phyloP scores from a whole-genome alignment of 2,329 filamentous ascomycete species.

The Chrysosporium queenslandicum region DNA sequence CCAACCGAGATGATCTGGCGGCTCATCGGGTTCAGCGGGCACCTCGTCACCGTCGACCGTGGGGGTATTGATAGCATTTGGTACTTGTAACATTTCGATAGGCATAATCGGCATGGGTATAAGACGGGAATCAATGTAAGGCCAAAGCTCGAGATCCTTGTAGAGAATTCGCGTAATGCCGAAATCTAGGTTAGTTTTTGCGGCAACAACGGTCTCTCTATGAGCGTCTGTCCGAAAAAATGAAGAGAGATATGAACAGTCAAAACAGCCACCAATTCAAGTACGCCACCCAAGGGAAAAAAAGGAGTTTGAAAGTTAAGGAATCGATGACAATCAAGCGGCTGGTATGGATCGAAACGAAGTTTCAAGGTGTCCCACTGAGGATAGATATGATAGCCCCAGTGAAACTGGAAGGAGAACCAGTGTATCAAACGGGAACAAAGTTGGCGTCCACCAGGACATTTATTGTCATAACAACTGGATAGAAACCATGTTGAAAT shows the following conservation, averaged over 20 bases:
- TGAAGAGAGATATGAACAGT: not conserved
- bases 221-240: not conserved
- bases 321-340: not conserved
- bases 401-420: not conserved
- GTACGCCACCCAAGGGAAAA: constrained; percentile 5
- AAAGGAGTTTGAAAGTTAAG: not conserved
- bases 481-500: constrained; percentile 27
- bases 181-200: not conserved
- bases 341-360: not conserved
- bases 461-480: constrained; percentile 35
- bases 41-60: constrained; percentile 51
- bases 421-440: constrained; percentile 17
- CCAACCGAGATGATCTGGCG: constrained; percentile 52
- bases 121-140: not conserved
- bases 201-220: not conserved
- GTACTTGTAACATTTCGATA: constrained; percentile 36
- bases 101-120: constrained; percentile 4
- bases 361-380: not conserved
- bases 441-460: constrained; percentile 29
- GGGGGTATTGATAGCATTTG: constrained; percentile 32
- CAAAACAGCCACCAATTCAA: constrained; percentile 7
- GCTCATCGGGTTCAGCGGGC: constrained; percentile 72
- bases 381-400: not conserved
- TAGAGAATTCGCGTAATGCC: constrained; percentile 1
- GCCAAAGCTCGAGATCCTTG: not conserved